Conservation (phyloP, 129 eudicot genomes). For the Flaveria linearis region DNA sequence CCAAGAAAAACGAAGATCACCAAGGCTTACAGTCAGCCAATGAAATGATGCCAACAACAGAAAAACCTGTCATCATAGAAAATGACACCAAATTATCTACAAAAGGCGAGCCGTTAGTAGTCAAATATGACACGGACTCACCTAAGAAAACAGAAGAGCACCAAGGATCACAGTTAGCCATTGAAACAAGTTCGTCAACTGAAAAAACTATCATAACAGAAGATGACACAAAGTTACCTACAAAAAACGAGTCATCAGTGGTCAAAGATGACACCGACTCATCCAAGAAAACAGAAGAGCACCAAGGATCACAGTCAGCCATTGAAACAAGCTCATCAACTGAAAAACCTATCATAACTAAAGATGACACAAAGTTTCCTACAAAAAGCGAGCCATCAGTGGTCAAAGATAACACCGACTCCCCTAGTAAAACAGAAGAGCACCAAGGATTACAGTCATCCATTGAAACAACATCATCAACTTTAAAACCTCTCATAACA, state of each 20-base stretch:
- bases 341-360: conserved; percentile 11
- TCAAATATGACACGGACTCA: conserved; percentile 21
- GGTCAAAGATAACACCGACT: conserved; percentile 21
- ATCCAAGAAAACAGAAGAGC: conserved; percentile 29
- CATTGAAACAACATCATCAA: neutral
- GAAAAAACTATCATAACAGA: conserved; percentile 20
- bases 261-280: conserved; percentile 20
- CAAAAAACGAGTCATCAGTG: conserved; percentile 10
- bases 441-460: neutral
- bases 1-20: conserved; percentile 27
- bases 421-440: conserved; percentile 28
- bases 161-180: conserved; percentile 6
- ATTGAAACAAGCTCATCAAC: neutral
- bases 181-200: neutral
- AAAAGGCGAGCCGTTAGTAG: neutral
- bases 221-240: conserved; percentile 25
- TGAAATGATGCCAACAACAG: neutral
- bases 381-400: neutral
- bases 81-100: neutral
- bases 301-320: neutral
- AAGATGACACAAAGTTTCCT: neutral
- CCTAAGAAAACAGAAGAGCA: conserved; percentile 27
- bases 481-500: conserved; percentile 13
- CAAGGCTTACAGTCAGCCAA: neutral
- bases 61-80: conserved; percentile 12